phyloP scores from a whole-genome alignment of 2,329 filamentous ascomycete genomes.

The Claviceps capensis region DNA sequence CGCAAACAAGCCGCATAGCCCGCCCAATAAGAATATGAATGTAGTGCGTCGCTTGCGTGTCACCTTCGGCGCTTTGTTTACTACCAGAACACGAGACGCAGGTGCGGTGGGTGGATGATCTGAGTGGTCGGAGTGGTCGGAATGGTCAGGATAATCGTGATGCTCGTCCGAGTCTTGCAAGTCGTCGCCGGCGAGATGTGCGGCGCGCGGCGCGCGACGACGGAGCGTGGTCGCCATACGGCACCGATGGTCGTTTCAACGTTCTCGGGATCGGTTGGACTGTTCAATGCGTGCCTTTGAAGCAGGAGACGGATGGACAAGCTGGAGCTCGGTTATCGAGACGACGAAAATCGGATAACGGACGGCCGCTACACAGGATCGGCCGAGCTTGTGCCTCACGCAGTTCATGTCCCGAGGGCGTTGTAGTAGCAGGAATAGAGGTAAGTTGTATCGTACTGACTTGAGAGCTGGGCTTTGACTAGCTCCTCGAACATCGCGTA shows the following conservation, averaged over 20 bases:
- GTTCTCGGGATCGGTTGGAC: background rate
- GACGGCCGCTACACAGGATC: background rate
- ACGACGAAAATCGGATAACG: background rate
- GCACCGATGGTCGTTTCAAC: background rate
- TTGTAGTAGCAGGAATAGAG: background rate
- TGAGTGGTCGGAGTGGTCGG: slow-evolving; percentile 6
- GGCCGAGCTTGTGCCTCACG: background rate
- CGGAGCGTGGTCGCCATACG: slow-evolving; percentile 18
- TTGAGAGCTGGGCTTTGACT: background rate
- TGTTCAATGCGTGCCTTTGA: background rate
- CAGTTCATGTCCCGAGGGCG: background rate
- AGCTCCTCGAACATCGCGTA: background rate
- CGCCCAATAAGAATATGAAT: slow-evolving; percentile 76
- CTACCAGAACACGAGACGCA: slow-evolving; percentile 26
- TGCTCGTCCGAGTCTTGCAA: slow-evolving; percentile 16
- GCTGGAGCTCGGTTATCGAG: background rate
- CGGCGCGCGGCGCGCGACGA: slow-evolving; percentile 17
- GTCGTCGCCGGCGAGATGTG: slow-evolving; percentile 10
- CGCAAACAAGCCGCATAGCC: slow-evolving; percentile 76
- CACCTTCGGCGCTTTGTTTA: slow-evolving; percentile 28
- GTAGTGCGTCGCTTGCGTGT: slow-evolving; percentile 60
- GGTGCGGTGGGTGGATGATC: slow-evolving; percentile 15
- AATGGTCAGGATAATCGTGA: background rate
- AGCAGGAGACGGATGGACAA: background rate
- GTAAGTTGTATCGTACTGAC: no score